These are phyloP conservation scores for Moesziomyces globuligerus DNA, from an alignment of 1,284 basidiomycete species.

Conservation along the genomic window DNA sequence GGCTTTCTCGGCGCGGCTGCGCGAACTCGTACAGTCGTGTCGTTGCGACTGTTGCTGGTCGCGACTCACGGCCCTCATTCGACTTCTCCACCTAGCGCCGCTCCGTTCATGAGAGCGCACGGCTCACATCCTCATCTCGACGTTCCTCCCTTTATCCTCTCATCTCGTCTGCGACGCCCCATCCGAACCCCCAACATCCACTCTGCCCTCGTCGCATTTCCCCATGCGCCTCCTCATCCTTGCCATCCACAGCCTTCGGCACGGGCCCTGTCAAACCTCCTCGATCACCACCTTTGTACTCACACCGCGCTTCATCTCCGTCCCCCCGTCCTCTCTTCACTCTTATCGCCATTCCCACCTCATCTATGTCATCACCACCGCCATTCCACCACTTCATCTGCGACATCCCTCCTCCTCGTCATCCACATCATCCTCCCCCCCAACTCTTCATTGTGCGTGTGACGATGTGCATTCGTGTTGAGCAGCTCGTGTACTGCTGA, in stretches of 20 bases:
- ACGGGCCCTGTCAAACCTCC: no score
- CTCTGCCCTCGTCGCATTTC: background rate
- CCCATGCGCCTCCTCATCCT: background rate
- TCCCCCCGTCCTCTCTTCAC: background rate
- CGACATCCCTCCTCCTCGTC: background rate
- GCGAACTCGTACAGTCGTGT: no score
- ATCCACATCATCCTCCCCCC: background rate
- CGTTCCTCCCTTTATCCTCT: background rate
- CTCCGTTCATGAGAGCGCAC: no score
- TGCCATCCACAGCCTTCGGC: no score
- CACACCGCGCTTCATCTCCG: no score
- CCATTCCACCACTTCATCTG: constrained; percentile 1
- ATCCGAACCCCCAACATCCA: background rate
- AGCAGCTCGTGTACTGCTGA: background rate
- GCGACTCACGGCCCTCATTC: no score
- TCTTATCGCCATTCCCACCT: constrained; percentile 4
- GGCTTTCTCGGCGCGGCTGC: no score
- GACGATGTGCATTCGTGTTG: background rate
- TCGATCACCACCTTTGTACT: no score
- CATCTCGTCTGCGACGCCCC: background rate
- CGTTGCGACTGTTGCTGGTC: no score
- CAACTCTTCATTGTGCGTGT: background rate
- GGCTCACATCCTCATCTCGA: no score
- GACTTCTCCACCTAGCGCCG: no score
- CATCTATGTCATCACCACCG: background rate